Evolutionary conservation across 306 rosid genomes (phyloP), one percentile per base, ranked within the genome.

Genomic region (Cyamopsis tetragonoloba): DNA sequence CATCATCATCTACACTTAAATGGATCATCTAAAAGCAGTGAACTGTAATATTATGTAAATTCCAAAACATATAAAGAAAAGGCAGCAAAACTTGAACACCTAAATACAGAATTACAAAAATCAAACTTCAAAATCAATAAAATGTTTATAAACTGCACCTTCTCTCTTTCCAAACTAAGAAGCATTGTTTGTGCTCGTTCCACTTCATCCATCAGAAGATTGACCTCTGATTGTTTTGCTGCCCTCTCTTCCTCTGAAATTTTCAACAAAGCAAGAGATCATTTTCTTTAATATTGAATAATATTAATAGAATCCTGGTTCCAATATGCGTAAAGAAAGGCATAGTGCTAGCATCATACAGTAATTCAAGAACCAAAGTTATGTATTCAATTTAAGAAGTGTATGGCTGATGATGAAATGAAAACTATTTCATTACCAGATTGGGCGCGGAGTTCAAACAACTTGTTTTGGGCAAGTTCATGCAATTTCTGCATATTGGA

Each of bases 391-490:
- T 41, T 41, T 41, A 42, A 38, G 20, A 30, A 63, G 61, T 48
- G 58, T 20, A 57, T 7, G 44, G 28, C 64, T 71, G 18, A 46
- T 58, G 19, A 68, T 49, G 34, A 76, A 78, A 32, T 28, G 7
- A 44, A 48, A 77, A 66, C 62, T 24, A 70, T 43, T 31, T 49
- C 66, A 68, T 76, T 50, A 90, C 99, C 99, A 75, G 99, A 90
- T 53, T 93, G 97, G 37, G 99, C 97, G 44, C 95, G 95, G 56
- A 93, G 72, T 78, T 90, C 99, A 73, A 93, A 93, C 75, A 93
- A 67, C 80, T 93, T 97, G 78, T 90, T 93, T 69, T 93, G 99
- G 18, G 99, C 99, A 70, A 91, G 84, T 69, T 93, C 99, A 27
- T 93, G 97, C 53, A 93, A 65, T 81, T 90, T 93, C 78, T 93